Percentiles rank a stretch among this genome's conserved stretches.
Conservation (phyloP, 2,329 filamentous ascomycete genomes). For the Delphinella strobiligena region DNA sequence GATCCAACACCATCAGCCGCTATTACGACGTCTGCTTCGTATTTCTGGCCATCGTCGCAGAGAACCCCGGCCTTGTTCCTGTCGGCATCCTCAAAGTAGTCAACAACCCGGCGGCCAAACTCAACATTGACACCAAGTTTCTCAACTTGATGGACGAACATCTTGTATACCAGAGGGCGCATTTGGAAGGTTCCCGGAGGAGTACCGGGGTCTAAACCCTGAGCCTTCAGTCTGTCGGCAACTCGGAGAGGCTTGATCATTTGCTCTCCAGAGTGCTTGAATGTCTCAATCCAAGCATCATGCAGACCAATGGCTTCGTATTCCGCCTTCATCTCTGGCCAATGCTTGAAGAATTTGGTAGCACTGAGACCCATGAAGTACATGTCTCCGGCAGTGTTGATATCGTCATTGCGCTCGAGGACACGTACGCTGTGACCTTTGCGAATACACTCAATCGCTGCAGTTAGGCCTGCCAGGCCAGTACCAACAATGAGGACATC, state of each 20-base stretch:
- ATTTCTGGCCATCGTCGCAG: slow-evolving; percentile 27
- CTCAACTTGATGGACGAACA: slow-evolving; percentile 40
- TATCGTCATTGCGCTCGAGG: slow-evolving; percentile 27
- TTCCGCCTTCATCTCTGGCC: slow-evolving; percentile 40
- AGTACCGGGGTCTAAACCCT: slow-evolving; percentile 33
- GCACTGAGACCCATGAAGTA: slow-evolving; percentile 48
- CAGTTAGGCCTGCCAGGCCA: slow-evolving; percentile 19
- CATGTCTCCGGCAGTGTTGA: slow-evolving; percentile 47
- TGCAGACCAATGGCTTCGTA: slow-evolving; percentile 41
- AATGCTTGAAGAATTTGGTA: slow-evolving; percentile 43
- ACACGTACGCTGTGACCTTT: slow-evolving; percentile 21
- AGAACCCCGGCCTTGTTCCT: slow-evolving; percentile 16
- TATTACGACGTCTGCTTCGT: slow-evolving; percentile 29
- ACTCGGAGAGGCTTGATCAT: slow-evolving; percentile 38
- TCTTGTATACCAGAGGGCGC: slow-evolving; percentile 43
- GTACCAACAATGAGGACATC: slow-evolving; percentile 21
- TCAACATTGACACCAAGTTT: slow-evolving; percentile 31
- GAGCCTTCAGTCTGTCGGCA: slow-evolving; percentile 35
- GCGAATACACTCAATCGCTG: slow-evolving; percentile 20
- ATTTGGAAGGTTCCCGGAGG: slow-evolving; percentile 45
- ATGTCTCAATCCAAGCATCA: slow-evolving; percentile 44
- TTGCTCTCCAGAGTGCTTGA: slow-evolving; percentile 40
- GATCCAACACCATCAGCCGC: slow-evolving; percentile 28
- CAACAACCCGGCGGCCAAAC: slow-evolving; percentile 29
- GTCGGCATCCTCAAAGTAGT: slow-evolving; percentile 32